phyloP scores from a whole-genome alignment of 306 rosid genomes.

The Sechiopsis laciniata region DNA sequence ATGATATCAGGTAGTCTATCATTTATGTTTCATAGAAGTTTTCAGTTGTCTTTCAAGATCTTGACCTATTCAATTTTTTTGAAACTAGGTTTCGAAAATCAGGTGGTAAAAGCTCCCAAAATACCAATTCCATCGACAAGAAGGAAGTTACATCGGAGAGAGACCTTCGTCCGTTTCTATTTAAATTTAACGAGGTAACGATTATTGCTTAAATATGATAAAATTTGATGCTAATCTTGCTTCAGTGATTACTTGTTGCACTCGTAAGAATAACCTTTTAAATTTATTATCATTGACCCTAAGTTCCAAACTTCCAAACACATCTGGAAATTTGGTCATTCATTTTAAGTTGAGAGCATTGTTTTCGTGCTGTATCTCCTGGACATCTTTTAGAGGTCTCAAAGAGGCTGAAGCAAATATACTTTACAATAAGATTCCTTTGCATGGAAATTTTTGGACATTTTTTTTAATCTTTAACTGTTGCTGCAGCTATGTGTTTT shows the following conservation, averaged over 20 bases:
- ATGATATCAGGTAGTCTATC: not conserved
- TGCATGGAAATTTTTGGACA: not conserved
- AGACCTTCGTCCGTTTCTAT: slow-evolving; percentile 56
- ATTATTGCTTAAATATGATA: not conserved
- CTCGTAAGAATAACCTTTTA: not conserved
- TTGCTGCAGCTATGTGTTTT: not conserved
- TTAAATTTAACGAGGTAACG: slow-evolving; percentile 81
- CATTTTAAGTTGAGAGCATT: not conserved
- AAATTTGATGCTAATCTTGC: not conserved
- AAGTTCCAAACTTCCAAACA: too few species aligned
- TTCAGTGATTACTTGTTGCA: not conserved
- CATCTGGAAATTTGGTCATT: not conserved
- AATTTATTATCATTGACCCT: not conserved
- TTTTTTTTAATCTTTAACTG: not conserved
- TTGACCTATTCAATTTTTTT: slow-evolving; percentile 5
- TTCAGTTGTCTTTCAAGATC: not conserved
- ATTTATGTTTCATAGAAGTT: not conserved
- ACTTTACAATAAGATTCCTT: not conserved
- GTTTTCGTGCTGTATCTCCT: not conserved
- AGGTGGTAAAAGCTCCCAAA: slow-evolving; percentile 43
- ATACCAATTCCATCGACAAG: slow-evolving; percentile 30
- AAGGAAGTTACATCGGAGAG: slow-evolving; percentile 55
- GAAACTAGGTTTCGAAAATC: slow-evolving; percentile 57
- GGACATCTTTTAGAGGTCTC: not conserved
- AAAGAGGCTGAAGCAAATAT: slow-evolving; percentile 2